A percentile compares a stretch with the other conserved stretches of the same genome.
These are phyloP conservation scores for Aspergillus tubingensis DNA, from an alignment of 2,329 filamentous ascomycete species.

Conservation along the genomic window DNA sequence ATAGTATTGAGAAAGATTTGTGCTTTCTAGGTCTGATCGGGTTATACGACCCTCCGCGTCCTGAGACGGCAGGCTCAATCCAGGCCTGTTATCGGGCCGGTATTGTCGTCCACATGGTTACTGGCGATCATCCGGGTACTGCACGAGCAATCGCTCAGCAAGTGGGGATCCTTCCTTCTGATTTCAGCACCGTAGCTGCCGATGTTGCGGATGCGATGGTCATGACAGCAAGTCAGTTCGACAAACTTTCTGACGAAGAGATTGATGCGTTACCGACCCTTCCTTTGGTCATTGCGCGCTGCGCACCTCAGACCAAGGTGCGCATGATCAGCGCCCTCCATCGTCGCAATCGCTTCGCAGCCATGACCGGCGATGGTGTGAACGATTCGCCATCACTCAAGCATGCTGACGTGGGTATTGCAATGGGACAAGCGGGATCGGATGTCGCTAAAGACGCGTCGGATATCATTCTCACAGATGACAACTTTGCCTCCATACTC, in stretches of 20 bases:
- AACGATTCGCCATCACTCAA: slow-evolving; percentile 84
- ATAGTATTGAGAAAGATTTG: slow-evolving; percentile 64
- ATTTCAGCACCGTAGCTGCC: slow-evolving; percentile 56
- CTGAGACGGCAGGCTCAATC: slow-evolving; percentile 74
- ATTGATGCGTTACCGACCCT: slow-evolving; percentile 63
- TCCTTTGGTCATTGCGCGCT: slow-evolving; percentile 61
- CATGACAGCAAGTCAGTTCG: slow-evolving; percentile 76
- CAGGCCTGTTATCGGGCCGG: slow-evolving; percentile 70
- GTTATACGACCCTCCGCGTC: slow-evolving; percentile 82
- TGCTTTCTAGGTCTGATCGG: slow-evolving; percentile 79
- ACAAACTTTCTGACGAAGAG: slow-evolving; percentile 71
- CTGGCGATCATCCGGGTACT: slow-evolving; percentile 77
- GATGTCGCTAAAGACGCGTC: slow-evolving; percentile 76
- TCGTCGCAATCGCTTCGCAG: slow-evolving; percentile 68
- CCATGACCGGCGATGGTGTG: slow-evolving; percentile 88
- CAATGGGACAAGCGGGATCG: slow-evolving; percentile 78
- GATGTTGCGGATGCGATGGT: slow-evolving; percentile 67
- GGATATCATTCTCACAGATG: slow-evolving; percentile 72
- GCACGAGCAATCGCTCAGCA: slow-evolving; percentile 78
- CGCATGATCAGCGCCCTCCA: slow-evolving; percentile 73
- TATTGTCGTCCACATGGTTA: slow-evolving; percentile 81
- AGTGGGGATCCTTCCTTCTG: slow-evolving; percentile 72
- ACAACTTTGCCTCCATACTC: slow-evolving; percentile 86
- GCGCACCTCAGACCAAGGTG: slow-evolving; percentile 68
- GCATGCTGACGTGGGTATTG: slow-evolving; percentile 80